phyloP scores from a whole-genome alignment of 1,139 yeast species.

The Pichia sp. region DNA sequence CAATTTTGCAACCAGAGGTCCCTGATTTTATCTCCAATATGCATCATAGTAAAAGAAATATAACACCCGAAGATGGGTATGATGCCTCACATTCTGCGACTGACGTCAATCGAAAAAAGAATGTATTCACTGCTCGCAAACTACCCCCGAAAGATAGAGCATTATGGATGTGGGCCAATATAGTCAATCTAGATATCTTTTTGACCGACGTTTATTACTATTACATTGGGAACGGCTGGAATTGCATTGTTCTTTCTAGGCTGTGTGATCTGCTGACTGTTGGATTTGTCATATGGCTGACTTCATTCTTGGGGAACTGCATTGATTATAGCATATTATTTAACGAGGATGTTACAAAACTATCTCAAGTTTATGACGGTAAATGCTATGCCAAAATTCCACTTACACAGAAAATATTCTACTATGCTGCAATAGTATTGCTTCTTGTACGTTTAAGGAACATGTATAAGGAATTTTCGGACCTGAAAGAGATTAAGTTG shows the following conservation, averaged over 20 bases:
- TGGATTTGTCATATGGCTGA: conserved; percentile 70
- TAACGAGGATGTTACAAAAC: conserved; percentile 19
- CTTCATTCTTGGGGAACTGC: conserved; percentile 80
- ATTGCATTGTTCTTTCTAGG: conserved; percentile 63
- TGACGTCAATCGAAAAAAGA: too few species aligned
- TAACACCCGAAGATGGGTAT: too few species aligned
- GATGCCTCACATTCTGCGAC: too few species aligned
- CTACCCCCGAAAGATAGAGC: conserved; percentile 65
- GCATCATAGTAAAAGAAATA: too few species aligned
- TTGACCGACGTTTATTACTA: conserved; percentile 76
- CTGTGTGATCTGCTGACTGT: conserved; percentile 64
- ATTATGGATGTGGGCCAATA: conserved; percentile 93
- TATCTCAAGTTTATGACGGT: conserved; percentile 42
- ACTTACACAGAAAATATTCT: conserved; percentile 44
- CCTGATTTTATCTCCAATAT: conserved; percentile 13
- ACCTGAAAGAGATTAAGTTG: conserved; percentile 54
- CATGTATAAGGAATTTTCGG: conserved; percentile 44
- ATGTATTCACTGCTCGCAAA: too few species aligned
- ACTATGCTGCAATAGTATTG: conserved; percentile 56
- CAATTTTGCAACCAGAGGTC: conserved; percentile 12
- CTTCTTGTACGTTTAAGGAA: conserved; percentile 55
- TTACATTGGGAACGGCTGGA: conserved; percentile 78
- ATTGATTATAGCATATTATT: conserved; percentile 45
- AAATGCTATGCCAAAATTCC: conserved; percentile 53
- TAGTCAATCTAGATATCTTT: conserved; percentile 82